These are phyloP conservation scores for Aureobasidium melanogenum DNA, from an alignment of 2,329 filamentous ascomycete genomes.

Conservation along the genomic window DNA sequence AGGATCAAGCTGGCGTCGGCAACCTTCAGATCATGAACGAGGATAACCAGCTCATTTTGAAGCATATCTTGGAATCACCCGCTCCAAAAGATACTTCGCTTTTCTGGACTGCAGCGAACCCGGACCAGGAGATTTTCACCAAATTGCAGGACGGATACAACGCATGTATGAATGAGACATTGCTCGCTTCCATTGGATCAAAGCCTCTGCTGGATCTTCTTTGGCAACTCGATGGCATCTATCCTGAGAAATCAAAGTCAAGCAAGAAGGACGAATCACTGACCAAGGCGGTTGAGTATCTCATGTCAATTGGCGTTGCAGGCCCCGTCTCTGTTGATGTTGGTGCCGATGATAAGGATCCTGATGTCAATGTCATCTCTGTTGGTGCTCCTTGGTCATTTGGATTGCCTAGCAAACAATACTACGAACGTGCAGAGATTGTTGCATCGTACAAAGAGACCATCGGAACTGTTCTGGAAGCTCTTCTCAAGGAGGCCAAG, in stretches of 20 bases:
- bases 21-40: conserved; percentile 12
- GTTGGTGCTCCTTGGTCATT: conserved; percentile 37
- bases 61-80: conserved; percentile 10
- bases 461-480: conserved; percentile 33
- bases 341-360: conserved; percentile 44
- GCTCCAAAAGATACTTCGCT: neutral
- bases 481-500: conserved; percentile 28
- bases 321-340: neutral
- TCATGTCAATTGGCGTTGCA: conserved; percentile 3
- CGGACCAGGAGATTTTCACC: conserved; percentile 54
- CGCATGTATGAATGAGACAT: conserved; percentile 55
- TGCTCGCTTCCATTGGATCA: conserved; percentile 46
- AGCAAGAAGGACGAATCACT: conserved; percentile 27
- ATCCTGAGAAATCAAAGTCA: conserved; percentile 17
- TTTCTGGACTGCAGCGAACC: conserved; percentile 10
- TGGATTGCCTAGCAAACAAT: conserved; percentile 54
- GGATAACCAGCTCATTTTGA: conserved; percentile 10
- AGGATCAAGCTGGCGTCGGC: conserved; percentile 8
- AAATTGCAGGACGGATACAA: conserved; percentile 57
- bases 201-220: conserved; percentile 50
- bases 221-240: conserved; percentile 39
- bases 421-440: conserved; percentile 48
- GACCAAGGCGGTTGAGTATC: neutral
- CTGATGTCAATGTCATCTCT: conserved; percentile 43
- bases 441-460: conserved; percentile 43